Evolutionary conservation across 2,329 filamentous ascomycete genomes (phyloP).

Genomic region (Aspergillus sp.): DNA sequence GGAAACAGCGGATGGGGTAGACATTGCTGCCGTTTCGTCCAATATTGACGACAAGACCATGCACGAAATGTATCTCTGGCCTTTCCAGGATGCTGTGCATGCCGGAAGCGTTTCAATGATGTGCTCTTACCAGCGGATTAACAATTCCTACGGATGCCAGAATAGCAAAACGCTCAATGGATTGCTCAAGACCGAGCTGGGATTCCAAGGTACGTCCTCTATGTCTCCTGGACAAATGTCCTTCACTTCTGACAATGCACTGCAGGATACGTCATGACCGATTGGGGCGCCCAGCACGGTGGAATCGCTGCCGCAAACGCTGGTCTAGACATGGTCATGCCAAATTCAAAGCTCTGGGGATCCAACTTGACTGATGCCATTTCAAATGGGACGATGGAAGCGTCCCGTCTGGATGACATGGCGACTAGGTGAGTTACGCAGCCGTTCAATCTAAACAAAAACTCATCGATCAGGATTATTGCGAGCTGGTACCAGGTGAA

Average conservation of each 20-base stretch:
- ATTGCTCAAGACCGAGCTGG: constrained; percentile 73
- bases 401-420: constrained; percentile 59
- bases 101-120: constrained; percentile 60
- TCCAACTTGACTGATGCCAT: constrained; percentile 54
- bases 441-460: too few species aligned
- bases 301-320: constrained; percentile 22
- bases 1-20: constrained; percentile 2
- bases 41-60: constrained; percentile 65
- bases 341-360: constrained; percentile 14
- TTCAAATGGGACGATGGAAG: constrained; percentile 58
- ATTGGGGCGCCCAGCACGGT: constrained; percentile 74
- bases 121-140: constrained; percentile 63
- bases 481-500: constrained; percentile 44
- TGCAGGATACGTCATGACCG: constrained; percentile 71
- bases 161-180: constrained; percentile 76
- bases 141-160: constrained; percentile 76
- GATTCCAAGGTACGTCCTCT: constrained; percentile 53
- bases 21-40: constrained; percentile 49
- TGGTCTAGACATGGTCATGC: constrained; percentile 27
- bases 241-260: background rate
- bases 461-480: constrained; percentile 31
- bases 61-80: constrained; percentile 65
- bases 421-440: constrained; percentile 35
- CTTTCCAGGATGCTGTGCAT: constrained; percentile 60
- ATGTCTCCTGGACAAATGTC: background rate